A percentile compares a stretch with the other conserved stretches of the same genome.
Evolutionary conservation across 208 protist genomes (phyloP).

Genomic region (Porcisia hertigi): DNA sequence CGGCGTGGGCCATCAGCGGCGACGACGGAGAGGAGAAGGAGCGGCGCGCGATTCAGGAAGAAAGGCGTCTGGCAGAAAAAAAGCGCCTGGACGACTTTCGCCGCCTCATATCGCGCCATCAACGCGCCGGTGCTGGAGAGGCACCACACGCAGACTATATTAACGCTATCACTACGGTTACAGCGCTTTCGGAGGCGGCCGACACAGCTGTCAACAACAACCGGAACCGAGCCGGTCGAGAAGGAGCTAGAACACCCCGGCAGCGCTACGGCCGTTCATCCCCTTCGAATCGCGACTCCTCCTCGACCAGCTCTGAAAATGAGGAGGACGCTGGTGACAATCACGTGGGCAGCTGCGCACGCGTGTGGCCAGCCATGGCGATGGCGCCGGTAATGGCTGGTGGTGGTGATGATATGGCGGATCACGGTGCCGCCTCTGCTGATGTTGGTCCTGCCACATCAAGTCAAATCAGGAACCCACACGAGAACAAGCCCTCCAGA

Average conservation of each 20-base stretch:
- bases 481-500: constrained; percentile 11
- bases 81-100: constrained; percentile 83
- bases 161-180: constrained; percentile 26
- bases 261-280: constrained; percentile 5
- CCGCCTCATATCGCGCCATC: constrained; percentile 40
- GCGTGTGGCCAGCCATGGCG: neutral
- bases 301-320: constrained; percentile 34
- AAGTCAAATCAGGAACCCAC: neutral
- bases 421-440: neutral
- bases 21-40: constrained; percentile 70
- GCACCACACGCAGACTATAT: constrained; percentile 29
- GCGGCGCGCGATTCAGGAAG: constrained; percentile 47
- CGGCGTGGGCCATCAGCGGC: constrained; percentile 87
- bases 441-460: neutral
- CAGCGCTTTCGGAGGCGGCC: constrained; percentile 17
- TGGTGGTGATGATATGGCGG: neutral
- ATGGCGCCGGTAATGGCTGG: neutral
- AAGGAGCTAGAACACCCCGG: neutral
- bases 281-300: constrained; percentile 28
- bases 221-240: neutral
- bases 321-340: constrained; percentile 5
- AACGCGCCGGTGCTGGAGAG: neutral
- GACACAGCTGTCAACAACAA: constrained; percentile 4
- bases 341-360: neutral
- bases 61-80: constrained; percentile 44